phyloP scores from a whole-genome alignment of 768 basidiomycete species.

The Pulveroboletus sp. region DNA sequence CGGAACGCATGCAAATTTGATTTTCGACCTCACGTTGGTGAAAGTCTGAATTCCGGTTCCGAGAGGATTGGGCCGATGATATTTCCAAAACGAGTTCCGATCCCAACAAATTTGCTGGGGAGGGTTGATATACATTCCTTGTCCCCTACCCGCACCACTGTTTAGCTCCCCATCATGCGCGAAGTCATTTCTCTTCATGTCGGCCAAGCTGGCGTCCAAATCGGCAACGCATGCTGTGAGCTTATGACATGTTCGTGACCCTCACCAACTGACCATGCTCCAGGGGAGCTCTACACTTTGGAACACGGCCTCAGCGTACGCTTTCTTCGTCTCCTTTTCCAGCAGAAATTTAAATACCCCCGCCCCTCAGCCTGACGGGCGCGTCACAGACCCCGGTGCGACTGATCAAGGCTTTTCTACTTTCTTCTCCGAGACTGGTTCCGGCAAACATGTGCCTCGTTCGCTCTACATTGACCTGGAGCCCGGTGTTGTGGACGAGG shows the following conservation, averaged over 20 bases:
- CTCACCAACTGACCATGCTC: conserved; percentile 14
- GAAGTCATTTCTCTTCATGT: conserved; percentile 96
- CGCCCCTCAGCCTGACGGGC: conserved; percentile 77
- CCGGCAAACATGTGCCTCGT: conserved; percentile 93
- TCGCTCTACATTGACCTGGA: conserved; percentile 96
- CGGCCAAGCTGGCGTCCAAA: conserved; percentile 95
- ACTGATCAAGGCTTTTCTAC: conserved; percentile 90
- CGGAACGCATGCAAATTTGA: no score
- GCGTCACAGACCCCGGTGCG: conserved; percentile 54
- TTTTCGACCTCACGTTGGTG: no score
- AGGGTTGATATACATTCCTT: background rate
- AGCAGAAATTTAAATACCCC: conserved; percentile 14
- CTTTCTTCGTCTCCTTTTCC: conserved; percentile 12
- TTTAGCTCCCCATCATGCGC: conserved; percentile 51
- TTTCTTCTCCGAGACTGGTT: conserved; percentile 94
- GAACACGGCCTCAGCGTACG: conserved; percentile 94
- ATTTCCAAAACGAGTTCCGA: conserved; percentile 27
- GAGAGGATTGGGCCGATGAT: conserved; percentile 5
- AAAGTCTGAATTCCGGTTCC: background rate
- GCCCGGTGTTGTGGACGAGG: conserved; percentile 93
- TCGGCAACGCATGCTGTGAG: conserved; percentile 95
- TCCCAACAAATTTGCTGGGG: conserved; percentile 15
- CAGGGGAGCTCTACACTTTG: conserved; percentile 97
- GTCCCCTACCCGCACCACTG: conserved; percentile 15
- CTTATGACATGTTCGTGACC: conserved; percentile 15